phyloP scores from a whole-genome alignment of 2,329 filamentous ascomycete species.

The Aspergillus sp. region DNA sequence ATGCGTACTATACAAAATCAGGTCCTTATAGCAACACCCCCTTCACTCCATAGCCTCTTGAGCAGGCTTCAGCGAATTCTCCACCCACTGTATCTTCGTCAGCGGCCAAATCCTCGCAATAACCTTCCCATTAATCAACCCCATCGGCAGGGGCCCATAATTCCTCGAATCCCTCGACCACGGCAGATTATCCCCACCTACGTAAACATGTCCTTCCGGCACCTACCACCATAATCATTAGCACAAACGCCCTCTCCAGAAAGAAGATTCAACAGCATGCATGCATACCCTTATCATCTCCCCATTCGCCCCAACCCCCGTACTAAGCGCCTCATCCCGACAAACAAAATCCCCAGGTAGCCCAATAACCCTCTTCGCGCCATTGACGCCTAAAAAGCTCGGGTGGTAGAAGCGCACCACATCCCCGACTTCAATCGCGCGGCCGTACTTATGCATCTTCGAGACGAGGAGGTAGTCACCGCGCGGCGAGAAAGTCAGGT shows the following conservation, averaged over 20 bases:
- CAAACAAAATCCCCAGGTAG: constrained; percentile 63
- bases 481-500: constrained; percentile 71
- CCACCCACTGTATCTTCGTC: constrained; percentile 36
- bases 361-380: constrained; percentile 77
- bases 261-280: neutral
- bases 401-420: constrained; percentile 78
- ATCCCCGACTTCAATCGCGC: constrained; percentile 73
- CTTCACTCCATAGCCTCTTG: constrained; percentile 18
- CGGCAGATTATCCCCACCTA: constrained; percentile 82
- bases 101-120: constrained; percentile 52
- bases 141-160: constrained; percentile 84
- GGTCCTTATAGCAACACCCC: neutral
- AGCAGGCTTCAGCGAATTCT: constrained; percentile 38
- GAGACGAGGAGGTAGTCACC: constrained; percentile 71
- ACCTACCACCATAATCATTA: constrained; percentile 54
- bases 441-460: constrained; percentile 67
- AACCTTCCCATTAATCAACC: constrained; percentile 79
- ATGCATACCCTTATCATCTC: constrained; percentile 53
- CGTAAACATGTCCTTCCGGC: constrained; percentile 87
- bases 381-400: constrained; percentile 58
- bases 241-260: neutral
- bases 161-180: constrained; percentile 82
- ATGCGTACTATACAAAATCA: neutral
- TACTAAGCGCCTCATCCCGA: constrained; percentile 39
- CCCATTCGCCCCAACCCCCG: constrained; percentile 28